Evolutionary conservation across 768 basidiomycete species (phyloP).

Genomic region (Cystobasidium onofrii): DNA sequence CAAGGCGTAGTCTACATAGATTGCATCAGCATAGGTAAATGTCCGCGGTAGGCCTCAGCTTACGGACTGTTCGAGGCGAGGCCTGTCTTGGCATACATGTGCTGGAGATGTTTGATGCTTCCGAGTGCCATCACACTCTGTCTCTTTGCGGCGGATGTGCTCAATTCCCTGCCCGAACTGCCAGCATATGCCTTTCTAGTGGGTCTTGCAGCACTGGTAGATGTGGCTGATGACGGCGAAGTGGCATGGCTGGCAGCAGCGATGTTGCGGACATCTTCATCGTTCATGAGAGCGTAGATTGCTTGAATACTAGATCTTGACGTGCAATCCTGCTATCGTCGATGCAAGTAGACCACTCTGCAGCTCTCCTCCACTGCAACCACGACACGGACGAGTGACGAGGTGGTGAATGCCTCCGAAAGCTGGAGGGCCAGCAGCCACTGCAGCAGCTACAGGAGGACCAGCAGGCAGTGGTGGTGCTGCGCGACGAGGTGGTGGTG

Average conservation of each 20-base stretch:
- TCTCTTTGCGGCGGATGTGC: conserved; percentile 1
- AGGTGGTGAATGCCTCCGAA: conserved; percentile 10
- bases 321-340: not conserved
- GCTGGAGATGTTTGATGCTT: conserved; percentile 9
- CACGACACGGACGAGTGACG: not conserved
- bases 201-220: not conserved
- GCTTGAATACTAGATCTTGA: too few relatives aligned
- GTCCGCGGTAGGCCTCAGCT: not conserved
- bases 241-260: too few relatives aligned
- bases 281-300: not conserved
- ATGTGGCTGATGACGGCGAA: too few relatives aligned
- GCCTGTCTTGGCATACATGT: conserved; percentile 9
- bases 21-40: not conserved
- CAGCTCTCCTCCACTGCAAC: not conserved
- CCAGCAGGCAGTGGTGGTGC: not conserved
- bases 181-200: not conserved
- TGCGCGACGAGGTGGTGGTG: too few relatives aligned
- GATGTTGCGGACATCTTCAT: not conserved
- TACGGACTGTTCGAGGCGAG: not conserved
- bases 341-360: too few relatives aligned
- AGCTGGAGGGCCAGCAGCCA: too few relatives aligned
- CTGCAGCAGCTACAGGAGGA: not conserved
- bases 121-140: not conserved
- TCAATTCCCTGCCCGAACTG: not conserved
- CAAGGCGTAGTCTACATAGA: not conserved